These are phyloP conservation scores for Salix suchowensis DNA, from an alignment of 345 rosid genomes.

Conservation along the genomic window DNA sequence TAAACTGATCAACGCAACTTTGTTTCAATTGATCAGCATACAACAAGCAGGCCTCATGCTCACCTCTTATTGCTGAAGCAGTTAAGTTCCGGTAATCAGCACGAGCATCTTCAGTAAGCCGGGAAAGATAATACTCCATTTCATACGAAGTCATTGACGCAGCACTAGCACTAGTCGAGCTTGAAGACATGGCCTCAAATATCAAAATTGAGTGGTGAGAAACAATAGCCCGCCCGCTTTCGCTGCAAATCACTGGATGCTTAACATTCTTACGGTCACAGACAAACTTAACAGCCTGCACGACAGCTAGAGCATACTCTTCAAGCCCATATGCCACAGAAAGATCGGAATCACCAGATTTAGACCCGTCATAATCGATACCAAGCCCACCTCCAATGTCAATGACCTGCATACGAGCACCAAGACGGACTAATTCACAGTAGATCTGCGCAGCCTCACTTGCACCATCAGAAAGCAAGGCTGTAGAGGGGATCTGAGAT, in stretches of 20 bases:
- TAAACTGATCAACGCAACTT: slow-evolving; percentile 71
- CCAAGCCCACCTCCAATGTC: slow-evolving; percentile 93
- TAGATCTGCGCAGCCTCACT: slow-evolving; percentile 85
- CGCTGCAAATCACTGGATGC: slow-evolving; percentile 82
- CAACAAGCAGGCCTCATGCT: slow-evolving; percentile 56
- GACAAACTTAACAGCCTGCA: slow-evolving; percentile 49
- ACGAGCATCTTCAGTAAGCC: slow-evolving; percentile 61
- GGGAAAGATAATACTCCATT: slow-evolving; percentile 54
- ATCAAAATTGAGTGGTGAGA: slow-evolving; percentile 84
- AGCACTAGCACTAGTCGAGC: slow-evolving; percentile 2
- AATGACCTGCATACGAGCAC: slow-evolving; percentile 71
- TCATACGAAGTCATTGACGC: slow-evolving; percentile 25
- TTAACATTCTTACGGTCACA: slow-evolving; percentile 67
- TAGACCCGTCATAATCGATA: slow-evolving; percentile 90
- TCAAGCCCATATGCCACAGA: slow-evolving; percentile 80
- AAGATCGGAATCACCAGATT: slow-evolving; percentile 71
- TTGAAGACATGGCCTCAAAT: slow-evolving; percentile 68
- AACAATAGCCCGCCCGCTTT: slow-evolving; percentile 87
- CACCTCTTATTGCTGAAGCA: slow-evolving; percentile 58
- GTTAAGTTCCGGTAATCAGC: slow-evolving; percentile 47
- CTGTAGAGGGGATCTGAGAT: slow-evolving; percentile 83
- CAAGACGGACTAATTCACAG: slow-evolving; percentile 84
- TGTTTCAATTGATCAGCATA: slow-evolving; percentile 81
- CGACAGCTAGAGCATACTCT: slow-evolving; percentile 86
- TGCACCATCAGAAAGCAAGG: slow-evolving; percentile 63